Conservation (phyloP, 495 filamentous ascomycete genomes). For the Barbatosphaeria neglecta region DNA sequence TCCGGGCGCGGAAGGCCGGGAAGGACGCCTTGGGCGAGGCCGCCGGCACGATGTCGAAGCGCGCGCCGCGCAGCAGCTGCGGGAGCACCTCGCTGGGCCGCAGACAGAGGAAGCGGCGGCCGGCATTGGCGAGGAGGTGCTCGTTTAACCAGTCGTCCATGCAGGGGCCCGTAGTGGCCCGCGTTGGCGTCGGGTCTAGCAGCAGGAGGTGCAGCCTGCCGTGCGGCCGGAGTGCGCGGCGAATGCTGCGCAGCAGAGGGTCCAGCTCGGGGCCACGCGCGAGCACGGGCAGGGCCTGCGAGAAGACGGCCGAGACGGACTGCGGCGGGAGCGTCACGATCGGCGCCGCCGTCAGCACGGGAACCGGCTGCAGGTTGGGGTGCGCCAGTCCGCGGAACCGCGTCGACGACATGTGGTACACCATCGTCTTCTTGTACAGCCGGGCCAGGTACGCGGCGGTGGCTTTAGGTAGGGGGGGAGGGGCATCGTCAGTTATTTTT, state of each 20-base stretch:
- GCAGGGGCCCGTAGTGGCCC: conserved; percentile 29
- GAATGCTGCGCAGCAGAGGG: conserved; percentile 22
- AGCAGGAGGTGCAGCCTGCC: conserved; percentile 32
- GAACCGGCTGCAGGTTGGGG: conserved; percentile 24
- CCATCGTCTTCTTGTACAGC: conserved; percentile 10
- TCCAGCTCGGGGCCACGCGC: conserved; percentile 26
- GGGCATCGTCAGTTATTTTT: background rate
- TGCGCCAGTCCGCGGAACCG: conserved; percentile 22
- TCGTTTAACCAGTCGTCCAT: conserved; percentile 36
- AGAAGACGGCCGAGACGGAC: conserved; percentile 21
- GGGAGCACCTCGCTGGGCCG: conserved; percentile 31
- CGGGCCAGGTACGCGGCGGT: conserved; percentile 31
- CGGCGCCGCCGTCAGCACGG: conserved; percentile 17
- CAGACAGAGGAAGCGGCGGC: conserved; percentile 30
- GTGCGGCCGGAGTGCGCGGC: conserved; percentile 21
- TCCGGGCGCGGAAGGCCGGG: conserved; percentile 13
- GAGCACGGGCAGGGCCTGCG: conserved; percentile 23
- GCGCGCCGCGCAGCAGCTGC: conserved; percentile 28
- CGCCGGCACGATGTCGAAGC: conserved; percentile 12
- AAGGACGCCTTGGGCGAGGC: conserved; percentile 18
- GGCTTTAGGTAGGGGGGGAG: too few species aligned
- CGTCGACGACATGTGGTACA: conserved; percentile 24
- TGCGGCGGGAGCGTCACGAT: conserved; percentile 20
- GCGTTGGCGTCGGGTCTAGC: conserved; percentile 33
- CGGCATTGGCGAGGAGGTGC: conserved; percentile 33